Evolutionary conservation across 768 basidiomycete genomes (phyloP).

Genomic region (Trametes villosa): DNA sequence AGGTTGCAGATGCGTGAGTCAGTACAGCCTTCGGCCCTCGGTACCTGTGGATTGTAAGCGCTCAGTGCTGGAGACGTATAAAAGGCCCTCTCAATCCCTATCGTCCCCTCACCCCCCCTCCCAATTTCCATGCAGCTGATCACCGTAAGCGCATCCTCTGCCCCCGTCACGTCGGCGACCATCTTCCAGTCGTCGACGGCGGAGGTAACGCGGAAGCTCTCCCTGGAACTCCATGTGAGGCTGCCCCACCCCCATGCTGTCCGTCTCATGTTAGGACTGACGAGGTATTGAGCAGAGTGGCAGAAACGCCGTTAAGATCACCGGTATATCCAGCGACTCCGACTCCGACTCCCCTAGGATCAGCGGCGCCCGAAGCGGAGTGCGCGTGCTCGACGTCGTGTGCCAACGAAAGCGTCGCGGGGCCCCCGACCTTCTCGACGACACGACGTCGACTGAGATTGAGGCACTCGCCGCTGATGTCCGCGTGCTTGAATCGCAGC

Average conservation of each 20-base stretch:
- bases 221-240: constrained; percentile 51
- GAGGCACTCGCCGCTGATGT: constrained; percentile 40
- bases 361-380: constrained; percentile 47
- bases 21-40: too few relatives aligned
- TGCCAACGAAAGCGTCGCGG: constrained; percentile 38
- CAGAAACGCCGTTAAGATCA: constrained; percentile 54
- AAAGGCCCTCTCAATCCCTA: too few relatives aligned
- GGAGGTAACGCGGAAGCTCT: constrained; percentile 57
- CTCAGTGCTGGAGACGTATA: too few relatives aligned
- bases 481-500: constrained; percentile 42
- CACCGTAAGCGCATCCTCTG: constrained; percentile 30
- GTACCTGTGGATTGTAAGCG: too few relatives aligned
- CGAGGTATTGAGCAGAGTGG: constrained; percentile 45
- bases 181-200: constrained; percentile 61
- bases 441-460: constrained; percentile 39
- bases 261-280: not conserved
- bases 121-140: not conserved
- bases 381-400: constrained; percentile 60
- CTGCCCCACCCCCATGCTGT: too few relatives aligned
- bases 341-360: constrained; percentile 58
- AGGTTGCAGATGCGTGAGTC: too few relatives aligned
- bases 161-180: constrained; percentile 57
- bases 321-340: constrained; percentile 50
- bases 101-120: too few relatives aligned
- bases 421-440: constrained; percentile 31